Evolutionary conservation across 179 eudicot species (phyloP), one percentile per base, ranked within the genome.

Genomic region (Vitellaria paradoxa): DNA sequence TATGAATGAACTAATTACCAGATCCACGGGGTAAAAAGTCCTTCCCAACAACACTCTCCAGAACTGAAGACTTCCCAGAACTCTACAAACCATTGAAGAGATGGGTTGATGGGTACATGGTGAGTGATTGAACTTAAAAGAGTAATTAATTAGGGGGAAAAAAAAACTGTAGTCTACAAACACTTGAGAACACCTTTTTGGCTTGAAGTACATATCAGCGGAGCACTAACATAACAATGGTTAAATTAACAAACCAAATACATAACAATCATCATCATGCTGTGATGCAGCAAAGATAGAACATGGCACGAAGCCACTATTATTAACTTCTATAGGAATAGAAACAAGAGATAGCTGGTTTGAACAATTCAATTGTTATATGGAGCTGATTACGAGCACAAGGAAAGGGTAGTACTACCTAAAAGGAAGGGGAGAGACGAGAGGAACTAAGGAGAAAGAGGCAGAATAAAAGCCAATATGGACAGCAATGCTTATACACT

Each of bases 1-100:
- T 42, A 73, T 37, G 11, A 37, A 57, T 78, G 50, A 23, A 56
- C 9, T 45, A n/a, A 50, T 88, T 83, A 94, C 99, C 99, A 75
- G 99, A 94, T 89, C 99, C 99, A 86, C 99, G 98, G 77, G 99
- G 99, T 82, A 96, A 83, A 79, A 96, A 96, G 85, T 96, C 99
- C 87, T 91, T 96, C 67, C 98, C 98, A 49, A 96, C 99, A 83
- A 94, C 80, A 76, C 99, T 96, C 82, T 96, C 99, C 83, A 96
- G 85, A 50, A 94, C 98, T 10, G 99, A 96, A 21, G 99, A 96
- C 83, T 96, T 96, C 47, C 99, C 99, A 15, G 99, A 96, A 80
- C 99, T 96, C 99, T 96, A 68, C 46, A 37, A 15, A 15, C n/a
- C 53, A 21, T 7, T 8, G 7, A 42, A 67, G 23, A 40, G 18